Base-by-base conservation (phyloP, 306 rosid genomes). In the Rosa persica region DNA sequence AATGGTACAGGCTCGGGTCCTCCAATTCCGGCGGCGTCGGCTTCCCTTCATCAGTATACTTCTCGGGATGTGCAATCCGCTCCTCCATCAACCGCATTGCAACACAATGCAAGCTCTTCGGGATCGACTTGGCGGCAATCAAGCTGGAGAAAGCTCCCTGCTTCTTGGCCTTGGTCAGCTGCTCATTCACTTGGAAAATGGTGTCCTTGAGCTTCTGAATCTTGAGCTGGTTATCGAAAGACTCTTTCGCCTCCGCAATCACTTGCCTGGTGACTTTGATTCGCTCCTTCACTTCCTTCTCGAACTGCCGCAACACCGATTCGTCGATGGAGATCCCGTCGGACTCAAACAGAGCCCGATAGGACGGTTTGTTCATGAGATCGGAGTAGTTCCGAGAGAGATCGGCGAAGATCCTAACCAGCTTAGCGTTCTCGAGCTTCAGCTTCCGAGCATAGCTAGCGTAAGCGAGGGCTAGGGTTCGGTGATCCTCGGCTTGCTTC, bases 141-240 rank as follows among this genome's bases (percentile, higher is more conserved):
- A 92, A 84, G 75, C 96, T 94, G 0, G 97, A 92, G 88, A 94
- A 94, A 79, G 98, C 97, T 9, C 98, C 97, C 79, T 94, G 97
- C 90, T 92, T 94, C 90, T 94, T 94, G 0, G 96, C 96, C 85
- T 90, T 92, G 3, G 94, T 89, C 76, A 94, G 67, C 67, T 89
- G 91, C 86, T 94, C 98, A 70, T 94, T 94, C 83, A 90, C 93
- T 3, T 91, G 87, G 36, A 94, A 94, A 83, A 94, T 94, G 0
- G 96, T 94, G 44, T 94, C 98, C 89, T 94, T 94, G 78, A 92
- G 87, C 88, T 94, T 94, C 83, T 94, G 98, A 81, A 94, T 94
- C 88, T 94, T 94, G 76, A 94, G 91, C 86, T 94, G 98, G 77
- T 90, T 94, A 80, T 92, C 98, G 20, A 94, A 94, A 8, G 96